Evolutionary conservation across 192 early-diverging fungal species (phyloP), one percentile per base, ranked within the genome.

Genomic region (Backusella luteola): DNA sequence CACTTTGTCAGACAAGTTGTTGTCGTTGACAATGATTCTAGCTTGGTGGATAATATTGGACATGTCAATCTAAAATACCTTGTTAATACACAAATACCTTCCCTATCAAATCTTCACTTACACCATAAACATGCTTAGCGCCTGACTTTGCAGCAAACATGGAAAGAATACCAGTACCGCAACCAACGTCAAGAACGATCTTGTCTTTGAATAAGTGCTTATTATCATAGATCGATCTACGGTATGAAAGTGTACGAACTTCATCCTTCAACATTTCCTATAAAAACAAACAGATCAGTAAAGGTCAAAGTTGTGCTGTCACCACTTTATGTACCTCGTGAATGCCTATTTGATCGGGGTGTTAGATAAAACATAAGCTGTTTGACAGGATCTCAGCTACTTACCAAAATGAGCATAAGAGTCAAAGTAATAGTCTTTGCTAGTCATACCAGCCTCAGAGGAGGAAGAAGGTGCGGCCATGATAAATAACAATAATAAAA

Each of bases 141-240:
- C 98, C 98, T 53, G 97, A 95, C 84, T 96, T 96, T 26, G 98
- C 95, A 17, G 98, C 98, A 87, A 99, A 99, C 97, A 99, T 98
- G 77, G 93, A 95, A 69, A 98, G 87, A 74, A 98, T 98, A 74
- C 98, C 96, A 19, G 98, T 99, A 76, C 98, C 98, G 79, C 98
- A 98, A 67, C 98, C 98, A 15, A 99, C 96, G 80, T 99, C 98
- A 46, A 99, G 86, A n/a, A 99, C 98, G 59, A 96, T 91, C 87
- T 99, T 99, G 85, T 91, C 95, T 83, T 96, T 91, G 89, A 99
- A 98, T 21, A 99, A 84, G 81, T 97, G 95, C 84, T 92, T 90
- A 91, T 98, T 99, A 77, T 98, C 89, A 78, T 96, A 93, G 76
- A 99, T 98, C 67, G 92, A 90, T 83, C 94, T 93, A 41, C 97